phyloP scores from a whole-genome alignment of 2,329 filamentous ascomycete genomes.

The Curvularia spicifera region DNA sequence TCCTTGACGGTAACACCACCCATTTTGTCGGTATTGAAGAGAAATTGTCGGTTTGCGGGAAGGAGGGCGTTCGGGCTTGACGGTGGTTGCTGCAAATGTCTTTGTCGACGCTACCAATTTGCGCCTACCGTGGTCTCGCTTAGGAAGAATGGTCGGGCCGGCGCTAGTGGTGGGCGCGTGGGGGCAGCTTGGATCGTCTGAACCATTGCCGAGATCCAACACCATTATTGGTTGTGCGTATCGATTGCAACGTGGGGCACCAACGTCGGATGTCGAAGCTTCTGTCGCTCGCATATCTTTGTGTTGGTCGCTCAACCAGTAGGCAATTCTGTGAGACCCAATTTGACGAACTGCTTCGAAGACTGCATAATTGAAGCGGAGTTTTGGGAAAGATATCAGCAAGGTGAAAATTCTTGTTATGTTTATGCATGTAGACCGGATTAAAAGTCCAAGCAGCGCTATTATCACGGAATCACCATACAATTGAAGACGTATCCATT shows the following conservation, averaged over 20 bases:
- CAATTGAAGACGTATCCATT: background rate
- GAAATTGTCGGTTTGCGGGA: conserved; percentile 22
- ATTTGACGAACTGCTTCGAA: background rate
- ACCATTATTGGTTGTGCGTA: background rate
- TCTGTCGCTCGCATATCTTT: background rate
- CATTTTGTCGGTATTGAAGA: conserved; percentile 71
- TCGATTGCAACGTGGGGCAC: background rate
- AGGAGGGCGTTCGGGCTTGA: conserved; percentile 29
- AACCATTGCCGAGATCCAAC: conserved; percentile 2
- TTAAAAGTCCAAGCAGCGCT: background rate
- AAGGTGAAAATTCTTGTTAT: background rate
- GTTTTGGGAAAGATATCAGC: background rate
- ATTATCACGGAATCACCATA: background rate
- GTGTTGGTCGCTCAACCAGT: background rate
- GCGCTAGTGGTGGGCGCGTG: conserved; percentile 8
- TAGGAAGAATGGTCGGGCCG: conserved; percentile 31
- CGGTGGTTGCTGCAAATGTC: conserved; percentile 29
- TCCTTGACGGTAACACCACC: conserved; percentile 82
- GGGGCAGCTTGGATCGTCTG: background rate
- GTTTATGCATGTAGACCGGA: background rate
- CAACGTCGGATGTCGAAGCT: background rate
- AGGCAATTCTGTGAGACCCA: background rate
- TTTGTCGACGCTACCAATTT: conserved; percentile 6
- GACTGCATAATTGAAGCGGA: background rate
- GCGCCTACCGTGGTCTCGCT: conserved; percentile 29